Percentiles rank a stretch among this genome's conserved stretches.
These are phyloP conservation scores for Byssothecium circinans DNA, from an alignment of 2,329 filamentous ascomycete genomes.

Conservation along the genomic window DNA sequence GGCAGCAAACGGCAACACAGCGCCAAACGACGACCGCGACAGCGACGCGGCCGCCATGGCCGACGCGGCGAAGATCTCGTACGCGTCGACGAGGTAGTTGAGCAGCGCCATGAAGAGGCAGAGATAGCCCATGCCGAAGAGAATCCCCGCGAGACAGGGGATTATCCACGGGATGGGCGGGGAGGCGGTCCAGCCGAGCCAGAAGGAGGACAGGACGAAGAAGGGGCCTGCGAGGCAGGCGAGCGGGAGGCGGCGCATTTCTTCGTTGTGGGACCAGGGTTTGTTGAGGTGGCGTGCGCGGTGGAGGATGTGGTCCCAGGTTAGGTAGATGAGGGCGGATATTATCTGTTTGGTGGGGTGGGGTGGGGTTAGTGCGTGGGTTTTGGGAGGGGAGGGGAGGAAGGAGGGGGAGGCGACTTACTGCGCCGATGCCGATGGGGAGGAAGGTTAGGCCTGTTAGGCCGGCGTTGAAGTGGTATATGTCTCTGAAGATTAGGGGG, in stretches of 20 bases:
- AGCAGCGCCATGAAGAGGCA: constrained; percentile 55
- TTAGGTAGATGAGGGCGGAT: constrained; percentile 63
- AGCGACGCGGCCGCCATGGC: constrained; percentile 85
- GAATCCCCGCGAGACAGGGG: constrained; percentile 44
- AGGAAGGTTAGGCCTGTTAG: constrained; percentile 69
- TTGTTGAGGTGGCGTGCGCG: constrained; percentile 52
- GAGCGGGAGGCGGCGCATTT: constrained; percentile 71
- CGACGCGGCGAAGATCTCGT: constrained; percentile 72
- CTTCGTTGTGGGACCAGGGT: constrained; percentile 63
- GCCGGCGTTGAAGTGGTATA: constrained; percentile 66
- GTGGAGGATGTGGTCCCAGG: constrained; percentile 64
- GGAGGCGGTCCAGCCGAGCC: constrained; percentile 48
- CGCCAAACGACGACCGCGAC: constrained; percentile 75
- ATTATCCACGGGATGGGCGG: constrained; percentile 48
- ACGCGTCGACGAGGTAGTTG: constrained; percentile 68
- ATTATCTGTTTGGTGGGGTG: no score
- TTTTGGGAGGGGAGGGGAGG: no score
- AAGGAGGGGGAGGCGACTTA: no score
- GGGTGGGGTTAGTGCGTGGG: no score
- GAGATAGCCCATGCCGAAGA: constrained; percentile 52
- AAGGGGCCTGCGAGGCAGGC: constrained; percentile 71
- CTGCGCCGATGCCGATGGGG: constrained; percentile 66
- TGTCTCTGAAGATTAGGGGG: constrained; percentile 63
- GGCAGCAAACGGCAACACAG: constrained; percentile 54
- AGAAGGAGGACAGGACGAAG: constrained; percentile 47